These are phyloP conservation scores for Ophiostoma pallidulum DNA, from an alignment of 2,329 filamentous ascomycete species.

Conservation along the genomic window DNA sequence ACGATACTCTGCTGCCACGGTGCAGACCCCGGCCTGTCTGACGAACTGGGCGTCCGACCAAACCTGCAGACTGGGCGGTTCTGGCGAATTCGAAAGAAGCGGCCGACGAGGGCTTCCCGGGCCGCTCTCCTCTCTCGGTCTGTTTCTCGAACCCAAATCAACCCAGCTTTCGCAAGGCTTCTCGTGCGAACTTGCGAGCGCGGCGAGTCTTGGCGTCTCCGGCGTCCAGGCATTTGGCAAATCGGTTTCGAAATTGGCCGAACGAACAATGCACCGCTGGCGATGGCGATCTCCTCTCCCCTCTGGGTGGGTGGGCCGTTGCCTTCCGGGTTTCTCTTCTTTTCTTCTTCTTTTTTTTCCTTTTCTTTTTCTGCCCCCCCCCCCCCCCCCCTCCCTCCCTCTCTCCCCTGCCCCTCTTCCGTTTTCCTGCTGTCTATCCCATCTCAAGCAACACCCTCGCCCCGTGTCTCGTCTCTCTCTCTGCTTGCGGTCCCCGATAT, in stretches of 20 bases:
- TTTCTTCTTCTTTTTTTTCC: background rate
- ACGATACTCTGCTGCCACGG: background rate
- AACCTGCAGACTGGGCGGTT: conserved; percentile 5
- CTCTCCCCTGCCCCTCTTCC: background rate
- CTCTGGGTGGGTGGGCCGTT: too few relatives aligned
- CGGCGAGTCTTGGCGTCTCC: conserved; percentile 2
- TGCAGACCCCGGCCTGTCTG: conserved; percentile 7
- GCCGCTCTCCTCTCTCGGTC: too few relatives aligned
- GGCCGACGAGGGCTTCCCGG: background rate
- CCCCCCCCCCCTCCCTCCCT: background rate
- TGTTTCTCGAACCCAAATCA: background rate
- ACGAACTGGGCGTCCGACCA: conserved; percentile 8
- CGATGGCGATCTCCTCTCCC: conserved; percentile 1
- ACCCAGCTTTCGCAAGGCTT: too few relatives aligned
- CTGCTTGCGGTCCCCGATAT: too few relatives aligned
- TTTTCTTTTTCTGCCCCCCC: background rate
- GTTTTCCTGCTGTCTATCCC: background rate
- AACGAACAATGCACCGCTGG: conserved; percentile 8
- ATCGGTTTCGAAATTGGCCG: conserved; percentile 14
- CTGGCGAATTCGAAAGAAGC: conserved; percentile 4
- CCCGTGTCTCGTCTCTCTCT: too few relatives aligned
- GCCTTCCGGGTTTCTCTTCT: background rate
- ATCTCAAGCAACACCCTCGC: too few relatives aligned
- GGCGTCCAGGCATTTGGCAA: conserved; percentile 14
- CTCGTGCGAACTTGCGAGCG: too few relatives aligned